A percentile compares a stretch with the other conserved stretches of the same genome.
These are phyloP conservation scores for Salix arbutifolia DNA, from an alignment of 345 rosid species.

Conservation along the genomic window DNA sequence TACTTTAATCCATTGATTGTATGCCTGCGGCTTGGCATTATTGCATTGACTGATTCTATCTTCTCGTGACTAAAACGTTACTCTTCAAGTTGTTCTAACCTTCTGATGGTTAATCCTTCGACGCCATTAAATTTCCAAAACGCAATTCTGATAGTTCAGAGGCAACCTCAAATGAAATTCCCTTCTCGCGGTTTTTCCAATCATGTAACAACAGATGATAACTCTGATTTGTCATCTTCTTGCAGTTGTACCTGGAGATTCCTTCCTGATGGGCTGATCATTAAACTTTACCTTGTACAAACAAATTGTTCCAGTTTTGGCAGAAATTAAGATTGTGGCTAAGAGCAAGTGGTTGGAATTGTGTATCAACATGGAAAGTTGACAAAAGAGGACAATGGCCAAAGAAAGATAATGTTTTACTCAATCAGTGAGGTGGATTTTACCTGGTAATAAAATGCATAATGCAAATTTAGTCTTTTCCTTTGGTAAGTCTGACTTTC, in stretches of 20 bases:
- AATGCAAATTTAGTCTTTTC: background rate
- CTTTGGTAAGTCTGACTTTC: background rate
- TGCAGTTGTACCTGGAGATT: background rate
- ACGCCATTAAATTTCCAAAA: background rate
- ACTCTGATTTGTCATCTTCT: background rate
- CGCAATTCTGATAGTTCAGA: background rate
- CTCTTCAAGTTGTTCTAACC: background rate
- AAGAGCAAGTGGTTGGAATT: background rate
- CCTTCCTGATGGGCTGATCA: background rate
- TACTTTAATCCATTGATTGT: background rate
- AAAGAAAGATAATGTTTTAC: background rate
- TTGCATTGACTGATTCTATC: background rate
- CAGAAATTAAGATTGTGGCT: background rate
- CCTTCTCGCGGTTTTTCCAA: background rate
- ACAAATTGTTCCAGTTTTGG: background rate
- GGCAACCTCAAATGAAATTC: background rate
- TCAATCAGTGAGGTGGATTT: background rate
- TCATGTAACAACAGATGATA: background rate
- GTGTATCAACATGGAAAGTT: background rate
- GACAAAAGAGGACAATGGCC: background rate
- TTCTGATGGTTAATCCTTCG: background rate
- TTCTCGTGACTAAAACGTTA: background rate
- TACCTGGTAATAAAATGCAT: background rate
- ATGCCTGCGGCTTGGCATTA: slow-evolving; percentile 3
- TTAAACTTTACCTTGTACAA: background rate